A percentile compares a stretch with the other conserved stretches of the same genome.
Evolutionary conservation across 139 green algal genomes (phyloP).

Genomic region (Coelastrella sp.): DNA sequence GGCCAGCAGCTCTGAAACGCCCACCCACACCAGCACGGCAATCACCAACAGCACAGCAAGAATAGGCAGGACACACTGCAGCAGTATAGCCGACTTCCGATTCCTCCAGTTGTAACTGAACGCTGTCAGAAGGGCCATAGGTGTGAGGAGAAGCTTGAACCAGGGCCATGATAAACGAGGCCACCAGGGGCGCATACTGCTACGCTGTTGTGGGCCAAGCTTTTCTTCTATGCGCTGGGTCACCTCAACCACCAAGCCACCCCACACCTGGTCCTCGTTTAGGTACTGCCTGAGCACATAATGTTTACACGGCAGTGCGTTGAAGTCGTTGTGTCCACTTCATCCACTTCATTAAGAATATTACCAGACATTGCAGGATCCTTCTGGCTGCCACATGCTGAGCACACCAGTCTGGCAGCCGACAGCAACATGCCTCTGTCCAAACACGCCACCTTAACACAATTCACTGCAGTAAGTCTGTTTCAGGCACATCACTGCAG

Average conservation of each 20-base stretch:
- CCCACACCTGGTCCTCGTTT: conserved; percentile 1
- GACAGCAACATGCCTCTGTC: no score
- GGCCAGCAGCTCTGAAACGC: not conserved
- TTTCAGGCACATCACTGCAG: no score
- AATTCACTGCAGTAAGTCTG: no score
- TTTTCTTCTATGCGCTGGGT: conserved; percentile 32
- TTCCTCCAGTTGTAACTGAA: not conserved
- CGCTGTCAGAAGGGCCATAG: not conserved
- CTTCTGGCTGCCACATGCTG: no score
- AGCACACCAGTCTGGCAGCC: no score
- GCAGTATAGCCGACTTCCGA: not conserved
- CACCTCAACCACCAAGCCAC: conserved; percentile 15
- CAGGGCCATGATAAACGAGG: not conserved
- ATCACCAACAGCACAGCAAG: not conserved
- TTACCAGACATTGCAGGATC: not conserved
- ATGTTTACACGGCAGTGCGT: not conserved
- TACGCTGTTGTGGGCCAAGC: not conserved
- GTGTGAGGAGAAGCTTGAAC: not conserved
- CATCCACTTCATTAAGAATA: not conserved
- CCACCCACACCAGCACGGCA: not conserved
- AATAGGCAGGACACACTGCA: not conserved
- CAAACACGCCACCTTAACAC: no score
- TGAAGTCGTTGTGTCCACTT: not conserved
- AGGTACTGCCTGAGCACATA: conserved; percentile 26
- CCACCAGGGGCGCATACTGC: not conserved